A percentile compares a stretch with the other conserved stretches of the same genome.
These are phyloP conservation scores for Colletotrichum zoysiae DNA, from an alignment of 2,329 filamentous ascomycete species.

Conservation along the genomic window DNA sequence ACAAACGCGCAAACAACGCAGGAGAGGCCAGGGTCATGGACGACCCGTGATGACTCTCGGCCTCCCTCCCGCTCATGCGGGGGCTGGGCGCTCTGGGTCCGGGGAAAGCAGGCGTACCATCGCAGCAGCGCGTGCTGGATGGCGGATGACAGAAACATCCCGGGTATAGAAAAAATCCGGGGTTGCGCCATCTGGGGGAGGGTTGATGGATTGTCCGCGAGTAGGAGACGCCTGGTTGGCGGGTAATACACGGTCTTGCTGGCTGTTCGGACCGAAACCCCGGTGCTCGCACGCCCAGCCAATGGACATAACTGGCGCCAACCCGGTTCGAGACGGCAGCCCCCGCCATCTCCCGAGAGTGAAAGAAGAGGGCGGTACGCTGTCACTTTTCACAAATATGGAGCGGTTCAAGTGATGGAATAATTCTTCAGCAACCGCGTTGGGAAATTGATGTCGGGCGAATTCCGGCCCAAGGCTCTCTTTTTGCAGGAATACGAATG, in stretches of 20 bases:
- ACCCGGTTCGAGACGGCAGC: slow-evolving; percentile 28
- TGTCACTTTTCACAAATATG: slow-evolving; percentile 23
- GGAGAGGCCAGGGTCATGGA: not conserved
- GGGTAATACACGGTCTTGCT: slow-evolving; percentile 38
- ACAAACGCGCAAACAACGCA: not conserved
- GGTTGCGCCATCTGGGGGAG: slow-evolving; percentile 30
- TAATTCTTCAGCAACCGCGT: slow-evolving; percentile 3
- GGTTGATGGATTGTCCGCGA: slow-evolving; percentile 15
- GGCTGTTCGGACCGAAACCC: slow-evolving; percentile 40
- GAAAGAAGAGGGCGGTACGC: slow-evolving; percentile 9
- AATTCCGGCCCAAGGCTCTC: not conserved
- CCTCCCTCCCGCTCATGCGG: slow-evolving; percentile 1
- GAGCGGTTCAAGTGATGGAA: not conserved
- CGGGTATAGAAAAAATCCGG: slow-evolving; percentile 39
- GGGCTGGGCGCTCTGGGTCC: not conserved
- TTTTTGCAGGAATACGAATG: not conserved
- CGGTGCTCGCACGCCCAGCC: slow-evolving; percentile 24
- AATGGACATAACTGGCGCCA: slow-evolving; percentile 34
- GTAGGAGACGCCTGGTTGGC: slow-evolving; percentile 38
- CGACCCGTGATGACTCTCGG: not conserved
- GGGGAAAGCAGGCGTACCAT: slow-evolving; percentile 19
- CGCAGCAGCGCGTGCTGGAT: slow-evolving; percentile 1
- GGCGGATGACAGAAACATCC: slow-evolving; percentile 30
- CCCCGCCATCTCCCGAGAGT: slow-evolving; percentile 28
- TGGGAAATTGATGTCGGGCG: not conserved